Conservation (phyloP, 2,329 filamentous ascomycete species). For the Purpureocillium lavendulum region DNA sequence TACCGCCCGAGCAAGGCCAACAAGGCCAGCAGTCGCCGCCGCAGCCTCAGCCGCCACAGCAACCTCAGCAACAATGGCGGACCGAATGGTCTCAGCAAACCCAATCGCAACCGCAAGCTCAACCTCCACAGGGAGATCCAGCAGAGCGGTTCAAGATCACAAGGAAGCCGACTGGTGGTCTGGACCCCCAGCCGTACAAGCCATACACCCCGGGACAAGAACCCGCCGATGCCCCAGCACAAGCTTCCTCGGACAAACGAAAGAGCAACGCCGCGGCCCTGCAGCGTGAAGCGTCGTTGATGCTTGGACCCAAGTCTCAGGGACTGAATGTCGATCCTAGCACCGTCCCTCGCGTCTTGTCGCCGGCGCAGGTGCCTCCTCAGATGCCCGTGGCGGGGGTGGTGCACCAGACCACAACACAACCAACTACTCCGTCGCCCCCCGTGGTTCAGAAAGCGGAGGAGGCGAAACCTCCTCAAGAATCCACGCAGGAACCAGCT, state of each 20-base stretch:
- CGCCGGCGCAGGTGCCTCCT: constrained; percentile 13
- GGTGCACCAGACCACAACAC: constrained; percentile 4
- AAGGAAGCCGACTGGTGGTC: constrained; percentile 6
- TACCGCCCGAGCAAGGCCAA: background rate
- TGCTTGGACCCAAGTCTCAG: constrained; percentile 12
- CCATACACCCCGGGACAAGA: constrained; percentile 8
- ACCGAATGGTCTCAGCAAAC: background rate
- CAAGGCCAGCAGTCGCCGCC: background rate
- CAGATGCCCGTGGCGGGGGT: constrained; percentile 9
- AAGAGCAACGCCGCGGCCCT: constrained; percentile 10
- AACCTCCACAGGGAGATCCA: background rate
- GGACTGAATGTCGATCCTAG: constrained; percentile 11
- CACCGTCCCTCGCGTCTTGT: constrained; percentile 13
- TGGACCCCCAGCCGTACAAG: constrained; percentile 5
- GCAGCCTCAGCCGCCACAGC: background rate
- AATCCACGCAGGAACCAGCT: background rate
- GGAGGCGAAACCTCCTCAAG: background rate
- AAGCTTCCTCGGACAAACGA: constrained; percentile 3
- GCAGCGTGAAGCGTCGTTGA: constrained; percentile 15
- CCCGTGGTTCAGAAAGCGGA: background rate
- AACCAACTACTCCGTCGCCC: background rate
- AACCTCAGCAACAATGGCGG: constrained; percentile 2
- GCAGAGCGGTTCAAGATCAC: constrained; percentile 7
- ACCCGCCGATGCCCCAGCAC: background rate
- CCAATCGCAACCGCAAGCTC: background rate